These are phyloP conservation scores for Apiospora kogelbergensis DNA, from an alignment of 2,329 filamentous ascomycete genomes.

Conservation along the genomic window DNA sequence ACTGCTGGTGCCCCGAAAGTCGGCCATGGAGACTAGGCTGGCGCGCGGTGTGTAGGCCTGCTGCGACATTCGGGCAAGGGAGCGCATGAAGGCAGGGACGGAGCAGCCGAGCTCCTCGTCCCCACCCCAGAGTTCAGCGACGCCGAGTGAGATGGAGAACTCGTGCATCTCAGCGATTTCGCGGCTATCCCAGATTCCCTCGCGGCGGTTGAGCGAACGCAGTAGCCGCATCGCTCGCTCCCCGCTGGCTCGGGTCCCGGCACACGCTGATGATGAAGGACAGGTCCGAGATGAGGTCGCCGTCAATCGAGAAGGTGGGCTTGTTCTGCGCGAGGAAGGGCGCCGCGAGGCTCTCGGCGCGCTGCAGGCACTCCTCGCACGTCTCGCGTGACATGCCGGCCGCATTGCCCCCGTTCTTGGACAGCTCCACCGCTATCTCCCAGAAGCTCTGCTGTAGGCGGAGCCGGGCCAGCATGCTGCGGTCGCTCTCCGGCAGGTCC, in stretches of 20 bases:
- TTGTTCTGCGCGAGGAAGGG: background rate
- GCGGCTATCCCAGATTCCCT: conserved; percentile 10
- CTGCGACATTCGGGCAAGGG: background rate
- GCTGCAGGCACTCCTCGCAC: background rate
- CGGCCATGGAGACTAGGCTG: background rate
- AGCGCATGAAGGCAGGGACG: background rate
- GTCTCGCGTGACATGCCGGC: background rate
- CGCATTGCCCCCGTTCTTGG: background rate
- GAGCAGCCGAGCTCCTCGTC: background rate
- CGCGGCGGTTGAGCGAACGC: background rate
- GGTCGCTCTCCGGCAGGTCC: background rate
- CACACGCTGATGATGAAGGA: background rate
- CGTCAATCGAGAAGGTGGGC: conserved; percentile 4
- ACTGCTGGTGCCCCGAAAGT: background rate
- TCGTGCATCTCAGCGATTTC: conserved; percentile 9
- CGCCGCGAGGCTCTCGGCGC: background rate
- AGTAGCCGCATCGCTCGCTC: background rate
- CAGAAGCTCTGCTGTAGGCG: conserved; percentile 1
- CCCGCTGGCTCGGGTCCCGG: background rate
- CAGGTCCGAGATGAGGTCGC: conserved; percentile 5
- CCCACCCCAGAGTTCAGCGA: background rate
- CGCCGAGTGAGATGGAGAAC: background rate
- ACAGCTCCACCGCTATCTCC: background rate
- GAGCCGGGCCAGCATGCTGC: background rate
- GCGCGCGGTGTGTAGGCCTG: background rate